Conservation (phyloP, 306 rosid species). For the Pyrus pyrifolia region DNA sequence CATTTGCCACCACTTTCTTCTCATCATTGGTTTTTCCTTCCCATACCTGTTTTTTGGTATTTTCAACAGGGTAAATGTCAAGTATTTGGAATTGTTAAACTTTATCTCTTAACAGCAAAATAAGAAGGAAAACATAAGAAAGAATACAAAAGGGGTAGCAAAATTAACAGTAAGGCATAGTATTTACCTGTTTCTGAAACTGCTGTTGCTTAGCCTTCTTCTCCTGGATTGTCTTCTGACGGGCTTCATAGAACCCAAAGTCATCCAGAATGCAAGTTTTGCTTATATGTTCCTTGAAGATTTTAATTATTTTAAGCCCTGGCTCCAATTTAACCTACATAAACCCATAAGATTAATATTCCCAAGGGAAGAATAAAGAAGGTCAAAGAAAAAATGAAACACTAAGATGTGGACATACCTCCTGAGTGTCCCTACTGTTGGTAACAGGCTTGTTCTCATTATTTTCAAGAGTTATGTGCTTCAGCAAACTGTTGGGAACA, state of each 20-base stretch:
- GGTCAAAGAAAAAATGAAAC: neutral
- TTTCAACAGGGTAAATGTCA: neutral
- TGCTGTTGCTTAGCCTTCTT: conserved; percentile 81
- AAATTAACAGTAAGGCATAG: neutral
- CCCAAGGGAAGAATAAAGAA: neutral
- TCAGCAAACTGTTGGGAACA: conserved; percentile 84
- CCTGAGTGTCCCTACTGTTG: conserved; percentile 94
- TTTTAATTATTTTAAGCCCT: conserved; percentile 59
- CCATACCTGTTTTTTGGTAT: conserved; percentile 55
- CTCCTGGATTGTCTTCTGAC: conserved; percentile 86
- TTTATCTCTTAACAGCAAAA: neutral
- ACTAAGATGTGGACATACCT: conserved; percentile 35
- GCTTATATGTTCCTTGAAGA: conserved; percentile 72
- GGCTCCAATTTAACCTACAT: conserved; percentile 74
- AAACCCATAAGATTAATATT: neutral
- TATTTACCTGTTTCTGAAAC: conserved; percentile 61
- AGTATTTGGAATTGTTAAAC: neutral
- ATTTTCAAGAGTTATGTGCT: conserved; percentile 88
- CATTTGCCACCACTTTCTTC: conserved; percentile 48
- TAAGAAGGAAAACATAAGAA: neutral
- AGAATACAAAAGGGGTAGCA: neutral
- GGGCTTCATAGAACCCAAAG: conserved; percentile 77
- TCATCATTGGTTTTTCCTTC: conserved; percentile 79
- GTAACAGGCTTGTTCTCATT: conserved; percentile 97
- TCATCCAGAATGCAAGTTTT: conserved; percentile 90